phyloP scores from a whole-genome alignment of 805 yeast species.

The Candida xiaguanensis region DNA sequence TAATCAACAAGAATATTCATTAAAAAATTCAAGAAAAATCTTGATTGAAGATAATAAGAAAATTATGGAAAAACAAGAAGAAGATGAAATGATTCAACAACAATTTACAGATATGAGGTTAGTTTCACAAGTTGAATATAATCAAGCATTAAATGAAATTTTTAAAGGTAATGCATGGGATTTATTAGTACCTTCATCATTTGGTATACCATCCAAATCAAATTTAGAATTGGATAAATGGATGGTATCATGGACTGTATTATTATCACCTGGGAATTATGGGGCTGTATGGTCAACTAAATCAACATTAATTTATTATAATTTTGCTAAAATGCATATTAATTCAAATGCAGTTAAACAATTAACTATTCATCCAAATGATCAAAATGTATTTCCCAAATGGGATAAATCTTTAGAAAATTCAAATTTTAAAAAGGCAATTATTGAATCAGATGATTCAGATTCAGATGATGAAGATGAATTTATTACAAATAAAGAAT shows the following conservation, averaged over 20 bases:
- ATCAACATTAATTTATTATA: constrained; percentile 65
- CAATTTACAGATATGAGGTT: constrained; percentile 49
- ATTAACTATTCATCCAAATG: constrained; percentile 28
- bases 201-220: constrained; percentile 66
- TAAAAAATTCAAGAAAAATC: constrained; percentile 40
- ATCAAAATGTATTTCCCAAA: constrained; percentile 14
- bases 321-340: constrained; percentile 72
- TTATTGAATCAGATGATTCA: not conserved
- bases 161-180: constrained; percentile 62
- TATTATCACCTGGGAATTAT: constrained; percentile 56
- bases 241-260: constrained; percentile 80
- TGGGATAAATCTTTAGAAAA: constrained; percentile 19
- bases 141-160: constrained; percentile 57
- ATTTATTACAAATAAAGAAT: constrained; percentile 29
- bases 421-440: not conserved
- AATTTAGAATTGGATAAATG: constrained; percentile 68
- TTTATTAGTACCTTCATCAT: constrained; percentile 52
- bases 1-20: constrained; percentile 42
- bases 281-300: constrained; percentile 63
- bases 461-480: constrained; percentile 19
- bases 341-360: constrained; percentile 50
- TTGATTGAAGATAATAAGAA: constrained; percentile 22
- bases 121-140: constrained; percentile 65
- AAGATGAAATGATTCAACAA: constrained; percentile 1
- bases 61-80: constrained; percentile 1